phyloP scores from a whole-genome alignment of 352 stramenopile species.

The Peronospora farinosa region DNA sequence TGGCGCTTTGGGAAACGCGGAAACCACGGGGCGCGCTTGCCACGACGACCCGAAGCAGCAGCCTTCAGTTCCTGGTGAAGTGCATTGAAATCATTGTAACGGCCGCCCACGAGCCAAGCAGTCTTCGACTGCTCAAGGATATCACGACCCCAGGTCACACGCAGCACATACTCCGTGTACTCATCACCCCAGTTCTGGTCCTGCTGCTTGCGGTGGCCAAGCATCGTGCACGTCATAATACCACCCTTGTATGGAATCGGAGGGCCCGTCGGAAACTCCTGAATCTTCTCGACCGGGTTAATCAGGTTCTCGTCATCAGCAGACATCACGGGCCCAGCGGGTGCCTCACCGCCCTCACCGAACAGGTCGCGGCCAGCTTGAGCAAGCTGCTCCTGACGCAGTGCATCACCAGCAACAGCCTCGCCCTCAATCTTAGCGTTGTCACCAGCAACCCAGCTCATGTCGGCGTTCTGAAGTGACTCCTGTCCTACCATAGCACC shows the following conservation, averaged over 20 bases:
- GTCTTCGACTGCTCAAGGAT: conserved; percentile 87
- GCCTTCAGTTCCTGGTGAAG: conserved; percentile 86
- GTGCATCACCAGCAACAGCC: conserved; percentile 59
- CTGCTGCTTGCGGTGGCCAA: conserved; percentile 84
- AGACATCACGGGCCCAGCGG: conserved; percentile 73
- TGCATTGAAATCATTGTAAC: conserved; percentile 88
- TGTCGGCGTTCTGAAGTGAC: conserved; percentile 72
- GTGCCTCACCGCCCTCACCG: conserved; percentile 70
- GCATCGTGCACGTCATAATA: conserved; percentile 85
- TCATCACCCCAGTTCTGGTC: conserved; percentile 87
- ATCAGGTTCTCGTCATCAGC: conserved; percentile 83
- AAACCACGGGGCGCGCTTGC: conserved; percentile 86
- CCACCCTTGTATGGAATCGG: conserved; percentile 88
- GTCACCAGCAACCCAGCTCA: conserved; percentile 83
- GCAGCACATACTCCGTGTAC: conserved; percentile 87
- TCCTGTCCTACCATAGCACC: conserved; percentile 73
- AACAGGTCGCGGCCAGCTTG: conserved; percentile 83
- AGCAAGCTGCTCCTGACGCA: conserved; percentile 75
- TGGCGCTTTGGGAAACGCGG: conserved; percentile 86
- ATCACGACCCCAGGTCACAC: conserved; percentile 82
- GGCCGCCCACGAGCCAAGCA: conserved; percentile 79
- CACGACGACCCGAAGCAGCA: conserved; percentile 69
- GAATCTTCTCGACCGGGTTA: conserved; percentile 81
- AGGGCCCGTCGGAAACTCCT: conserved; percentile 86
- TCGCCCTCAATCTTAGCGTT: conserved; percentile 75